Evolutionary conservation across 108 stramenopile species (phyloP), one percentile per base, ranked within the genome.

Genomic region (Nitzschia sp.): DNA sequence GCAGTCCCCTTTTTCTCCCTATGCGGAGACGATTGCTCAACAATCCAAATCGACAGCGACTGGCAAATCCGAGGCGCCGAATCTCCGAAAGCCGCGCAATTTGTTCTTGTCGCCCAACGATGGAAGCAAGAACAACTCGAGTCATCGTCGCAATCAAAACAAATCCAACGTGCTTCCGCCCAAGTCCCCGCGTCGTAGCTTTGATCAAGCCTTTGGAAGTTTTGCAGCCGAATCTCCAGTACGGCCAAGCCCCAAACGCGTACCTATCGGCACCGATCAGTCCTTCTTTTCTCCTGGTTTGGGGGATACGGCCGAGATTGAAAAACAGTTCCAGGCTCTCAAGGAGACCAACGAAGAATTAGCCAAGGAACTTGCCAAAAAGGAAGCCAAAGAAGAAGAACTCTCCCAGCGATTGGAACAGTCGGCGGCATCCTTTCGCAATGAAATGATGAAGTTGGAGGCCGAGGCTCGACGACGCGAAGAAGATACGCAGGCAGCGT

Each of bases 361-460:
- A 4, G 54, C 72, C 33, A 42, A 62, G 56, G 71, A 89, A 38
- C 34, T 87, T 11, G 58, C 69, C 30, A 75, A 66, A 25, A 64
- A 62, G 24, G 66, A 70, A 6, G 57, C 81, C 47, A 78, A 82
- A 46, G 92, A 94, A 65, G 59, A 60, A 5, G 80, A 84, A 45
- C 70, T 85, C 2, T 42, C 55, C 0, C 21, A 51, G 23, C 71
- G 79, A 68, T 29, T 88, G 46, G 87, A 94, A 51, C 74, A 82
- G 25, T 32, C 70, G 34, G 77, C 84, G 33, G 70, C 79, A 13
- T 60, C 71, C 17, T 79, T 76, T 34, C 79, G 89, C 28, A 76
- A 83, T 32, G 82, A 94, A 66, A 83, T 88, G 85, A 78, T 94
- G 54, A 80, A 84, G 55, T 30, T 86, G 17, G 92, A 94, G 64